Evolutionary conservation across 208 protist species (phyloP), one percentile per base, ranked within the genome.

Genomic region (Phytomonas sp.): DNA sequence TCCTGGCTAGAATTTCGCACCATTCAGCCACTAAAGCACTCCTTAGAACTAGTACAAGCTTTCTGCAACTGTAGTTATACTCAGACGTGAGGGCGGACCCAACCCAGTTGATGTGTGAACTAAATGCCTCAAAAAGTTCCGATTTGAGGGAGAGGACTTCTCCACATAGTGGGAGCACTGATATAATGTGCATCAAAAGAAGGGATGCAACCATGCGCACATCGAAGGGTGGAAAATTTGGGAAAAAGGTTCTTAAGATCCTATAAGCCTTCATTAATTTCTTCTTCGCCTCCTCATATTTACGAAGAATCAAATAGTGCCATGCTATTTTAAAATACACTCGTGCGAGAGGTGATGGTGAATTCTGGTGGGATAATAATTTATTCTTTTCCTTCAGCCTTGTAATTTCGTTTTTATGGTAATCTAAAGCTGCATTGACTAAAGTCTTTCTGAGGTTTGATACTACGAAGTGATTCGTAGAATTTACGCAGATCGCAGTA

Each of bases 291-390:
- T 77, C 70, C 11, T 75, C 68, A 34, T 76, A 68, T 62, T 92
- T 74, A 32, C 75, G 72, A 64, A 87, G 33, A 61, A 85, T 74
- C 40, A 92, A 74, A 46, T 71, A 82, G 62, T 92, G 83, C 83
- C 87, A 89, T 6, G 73, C 87, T n/a, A 79, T 67, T 63, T 89
- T 79, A 66, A 89, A 92, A 69, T 73, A 72, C 2, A 68, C 69
- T 17, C 82, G 72, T 4, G 73, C 72, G 20, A 81, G 23, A 6
- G 40, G 13, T 15, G 13, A 20, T 23, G 20, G 9, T 1, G 13
- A 51, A 51, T 51, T 11, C 40, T 37, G 60, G 26, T 20, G 63
- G 40, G 40, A 51, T 32, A n/a, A 60, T 33, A 68, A 46, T 43
- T 65, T 26, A 51, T 46, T 70, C 36, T 40, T 72, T 59, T 66